Evolutionary conservation across 2,329 filamentous ascomycete genomes (phyloP).

Genomic region (Verticillium klebahnii): DNA sequence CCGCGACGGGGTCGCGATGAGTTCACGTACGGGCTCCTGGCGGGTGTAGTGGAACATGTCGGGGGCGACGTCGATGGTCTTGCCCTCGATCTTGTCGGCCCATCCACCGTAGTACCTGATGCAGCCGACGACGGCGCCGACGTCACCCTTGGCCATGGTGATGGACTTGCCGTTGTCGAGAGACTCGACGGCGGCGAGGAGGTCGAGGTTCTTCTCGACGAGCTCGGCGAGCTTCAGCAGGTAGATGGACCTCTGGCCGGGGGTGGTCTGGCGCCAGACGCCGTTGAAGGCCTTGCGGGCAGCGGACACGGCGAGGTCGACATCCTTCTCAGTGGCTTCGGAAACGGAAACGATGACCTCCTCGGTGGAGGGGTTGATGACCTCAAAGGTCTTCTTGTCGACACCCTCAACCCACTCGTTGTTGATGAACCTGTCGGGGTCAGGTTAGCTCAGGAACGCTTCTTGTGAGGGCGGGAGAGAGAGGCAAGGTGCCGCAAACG

Average conservation of each 20-base stretch:
- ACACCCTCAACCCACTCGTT: slow-evolving; percentile 82
- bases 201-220: slow-evolving; percentile 70
- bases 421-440: slow-evolving; percentile 70
- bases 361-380: slow-evolving; percentile 83
- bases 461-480: neutral
- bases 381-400: slow-evolving; percentile 87
- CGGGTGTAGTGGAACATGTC: slow-evolving; percentile 82
- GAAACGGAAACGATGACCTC: slow-evolving; percentile 77
- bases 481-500: neutral
- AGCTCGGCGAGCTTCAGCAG: slow-evolving; percentile 77
- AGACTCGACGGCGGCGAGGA: slow-evolving; percentile 77
- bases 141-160: slow-evolving; percentile 70
- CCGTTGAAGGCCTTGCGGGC: slow-evolving; percentile 83
- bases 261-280: slow-evolving; percentile 62
- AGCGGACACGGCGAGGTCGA: slow-evolving; percentile 74
- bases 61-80: slow-evolving; percentile 74
- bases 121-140: slow-evolving; percentile 61
- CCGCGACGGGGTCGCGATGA: neutral
- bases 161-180: slow-evolving; percentile 86
- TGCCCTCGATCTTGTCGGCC: slow-evolving; percentile 88
- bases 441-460: slow-evolving; percentile 14
- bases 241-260: slow-evolving; percentile 64
- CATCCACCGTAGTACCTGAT: slow-evolving; percentile 71
- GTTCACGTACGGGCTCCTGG: slow-evolving; percentile 60
- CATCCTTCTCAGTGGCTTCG: slow-evolving; percentile 85